Evolutionary conservation across 108 stramenopile species (phyloP), one percentile per base, ranked within the genome.

Genomic region (Cylindrotheca closterium): DNA sequence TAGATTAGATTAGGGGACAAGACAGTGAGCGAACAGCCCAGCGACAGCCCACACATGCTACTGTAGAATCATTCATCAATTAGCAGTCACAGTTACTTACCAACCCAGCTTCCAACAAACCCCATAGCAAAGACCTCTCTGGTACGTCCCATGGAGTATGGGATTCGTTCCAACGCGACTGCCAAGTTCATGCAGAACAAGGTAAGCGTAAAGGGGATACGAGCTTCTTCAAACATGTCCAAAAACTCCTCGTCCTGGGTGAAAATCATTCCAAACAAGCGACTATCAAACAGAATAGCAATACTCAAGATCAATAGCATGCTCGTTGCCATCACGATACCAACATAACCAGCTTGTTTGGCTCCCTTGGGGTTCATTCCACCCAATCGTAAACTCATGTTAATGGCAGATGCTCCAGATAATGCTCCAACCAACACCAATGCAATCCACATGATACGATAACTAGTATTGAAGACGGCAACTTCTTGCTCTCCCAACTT

Each of bases 381-480:
- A 23, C 89, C 89, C 27, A 85, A 33, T 31, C 78, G 70, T 17
- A 70, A 10, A 45, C 72, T 73, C 70, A 81, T 73, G 30, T 83
- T 73, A 73, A 84, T 74, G 1, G 78, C 37, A 23, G 75, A 65
- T 27, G 88, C 92, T 33, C 75, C 77, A 0, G 77, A 61, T 24
- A 89, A 50, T 1, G 88, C 79, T 29, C 73, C 78, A 10, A 89
- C 77, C 31, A 91, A 61, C 10, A 81, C 87, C 53, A 94, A 60
- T 1, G 79, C 80, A 55, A 94, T 94, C 93, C 93, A 94, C 67
- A 94, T 80, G 63, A 94, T 85, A 21, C 70, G 79, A 63, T 94
- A 94, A 1, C 86, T 84, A 1, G 93, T 85, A 68, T 94, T 94
- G 74, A 94, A 94, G 23, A 94, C 78, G 2, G 83, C 93, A 12